phyloP scores from a whole-genome alignment of 2,329 filamentous ascomycete genomes.

The Hymenoscyphus linearis region DNA sequence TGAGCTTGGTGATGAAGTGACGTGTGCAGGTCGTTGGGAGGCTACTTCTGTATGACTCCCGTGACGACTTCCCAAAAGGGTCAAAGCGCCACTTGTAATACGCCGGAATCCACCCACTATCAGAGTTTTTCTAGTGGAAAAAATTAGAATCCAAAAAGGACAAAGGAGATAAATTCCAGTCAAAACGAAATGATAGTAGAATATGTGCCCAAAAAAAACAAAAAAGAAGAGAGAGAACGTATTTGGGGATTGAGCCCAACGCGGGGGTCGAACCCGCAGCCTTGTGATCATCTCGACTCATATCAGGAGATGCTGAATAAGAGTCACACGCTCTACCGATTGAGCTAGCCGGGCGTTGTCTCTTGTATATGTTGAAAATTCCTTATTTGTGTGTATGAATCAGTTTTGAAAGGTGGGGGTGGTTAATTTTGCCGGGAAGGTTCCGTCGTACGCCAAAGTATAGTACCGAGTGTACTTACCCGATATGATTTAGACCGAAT shows the following conservation, averaged over 20 bases:
- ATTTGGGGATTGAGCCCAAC: slow-evolving; percentile 27
- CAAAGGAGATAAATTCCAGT: not conserved
- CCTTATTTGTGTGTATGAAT: too few relatives aligned
- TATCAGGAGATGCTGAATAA: slow-evolving; percentile 28
- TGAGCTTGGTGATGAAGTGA: not conserved
- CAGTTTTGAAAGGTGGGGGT: too few relatives aligned
- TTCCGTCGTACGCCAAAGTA: too few relatives aligned
- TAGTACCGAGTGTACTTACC: too few relatives aligned
- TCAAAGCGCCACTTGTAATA: not conserved
- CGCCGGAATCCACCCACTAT: too few relatives aligned
- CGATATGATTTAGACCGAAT: too few relatives aligned
- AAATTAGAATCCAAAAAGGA: too few relatives aligned
- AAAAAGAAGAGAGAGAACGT: not conserved
- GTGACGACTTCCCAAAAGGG: not conserved
- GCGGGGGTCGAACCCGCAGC: slow-evolving; percentile 40
- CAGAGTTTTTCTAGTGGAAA: too few relatives aligned
- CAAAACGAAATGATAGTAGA: not conserved
- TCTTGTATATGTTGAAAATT: too few relatives aligned
- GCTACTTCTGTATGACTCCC: not conserved
- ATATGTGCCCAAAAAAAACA: not conserved
- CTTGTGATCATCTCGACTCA: not conserved
- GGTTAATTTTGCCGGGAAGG: too few relatives aligned
- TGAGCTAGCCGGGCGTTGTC: slow-evolving; percentile 54
- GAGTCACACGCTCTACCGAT: slow-evolving; percentile 72
- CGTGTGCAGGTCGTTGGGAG: too few relatives aligned